Conservation (phyloP, 495 filamentous ascomycete species). For the Xylaria cubensis region DNA sequence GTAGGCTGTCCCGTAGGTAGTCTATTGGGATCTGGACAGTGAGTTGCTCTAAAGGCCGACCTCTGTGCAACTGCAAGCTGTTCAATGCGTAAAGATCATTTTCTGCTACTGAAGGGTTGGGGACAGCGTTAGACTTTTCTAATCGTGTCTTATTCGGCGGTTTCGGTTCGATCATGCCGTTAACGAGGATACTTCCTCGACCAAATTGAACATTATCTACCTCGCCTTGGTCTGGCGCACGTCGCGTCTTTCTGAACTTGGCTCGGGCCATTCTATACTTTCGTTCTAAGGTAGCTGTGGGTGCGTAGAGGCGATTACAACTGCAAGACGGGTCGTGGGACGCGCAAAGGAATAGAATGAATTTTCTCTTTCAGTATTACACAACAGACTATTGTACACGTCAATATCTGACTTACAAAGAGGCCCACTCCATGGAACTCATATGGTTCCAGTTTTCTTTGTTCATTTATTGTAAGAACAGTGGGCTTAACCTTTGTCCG, state of each 20-base stretch:
- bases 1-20: not conserved
- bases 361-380: not conserved
- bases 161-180: conserved; percentile 21
- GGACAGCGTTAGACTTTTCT: not conserved
- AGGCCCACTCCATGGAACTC: not conserved
- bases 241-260: not conserved
- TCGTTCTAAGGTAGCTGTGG: no score
- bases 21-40: conserved; percentile 13
- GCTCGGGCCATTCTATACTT: not conserved
- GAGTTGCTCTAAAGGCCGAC: not conserved
- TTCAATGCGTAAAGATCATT: conserved; percentile 14
- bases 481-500: not conserved
- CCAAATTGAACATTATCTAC: not conserved
- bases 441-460: not conserved
- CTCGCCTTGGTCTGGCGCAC: not conserved
- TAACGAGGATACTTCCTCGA: conserved; percentile 6
- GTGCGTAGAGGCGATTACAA: not conserved
- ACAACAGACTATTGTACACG: not conserved
- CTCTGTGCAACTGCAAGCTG: not conserved
- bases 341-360: not conserved
- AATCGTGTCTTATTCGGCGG: not conserved
- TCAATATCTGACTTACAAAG: not conserved
- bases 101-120: not conserved
- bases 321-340: not conserved
- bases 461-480: not conserved